Base-by-base conservation (phyloP, 208 protist genomes). In the Trypanosoma congolense region DNA sequence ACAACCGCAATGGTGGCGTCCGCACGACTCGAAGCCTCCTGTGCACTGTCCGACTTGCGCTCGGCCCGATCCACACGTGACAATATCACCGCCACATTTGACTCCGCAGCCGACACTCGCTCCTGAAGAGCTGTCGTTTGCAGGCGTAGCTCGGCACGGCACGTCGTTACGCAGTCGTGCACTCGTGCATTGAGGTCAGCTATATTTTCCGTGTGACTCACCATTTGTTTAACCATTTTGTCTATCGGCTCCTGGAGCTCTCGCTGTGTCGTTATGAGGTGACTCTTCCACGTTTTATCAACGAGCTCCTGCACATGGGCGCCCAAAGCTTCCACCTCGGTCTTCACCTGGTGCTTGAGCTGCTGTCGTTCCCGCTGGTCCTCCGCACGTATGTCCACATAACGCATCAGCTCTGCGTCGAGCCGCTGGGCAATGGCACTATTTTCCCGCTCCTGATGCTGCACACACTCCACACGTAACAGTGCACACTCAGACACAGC, bases 11-110 rank as follows among this genome's bases (percentile, higher is more conserved):
- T 43, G 12, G 40, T 43, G 0, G 70, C 70, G 28, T 87, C 77
- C 48, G 73, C 66, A 19, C 69, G 68, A 9, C 54, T 56, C 18
- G 49, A 63, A 4, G 60, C 56, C 19, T 87, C 79, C 41, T 81
- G 70, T 29, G 73, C 73, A 22, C 70, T 58, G 51, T 90, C 78
- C 1, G 75, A 61, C 65, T 83, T 90, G 36, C 74, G 66, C 72
- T 93, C 81, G 31, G 77, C 81, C 3, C 79, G 64, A 44, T 90
- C 81, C 19, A 89, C 51, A 22, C 76, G 73, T 8, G 75, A 83
- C 18, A 55, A 19, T n/a, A 55, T 50, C 3, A 83, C 75, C 2
- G 80, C 73, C 28, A 56, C 63, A 35, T 53, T 67, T 30, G 81
- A 69, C 62, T 93, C 85, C n/a, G 89, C 49, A 46, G 77, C 64